These are phyloP conservation scores for Clavariopsis aquatica DNA, from an alignment of 495 filamentous ascomycete species.

Conservation along the genomic window DNA sequence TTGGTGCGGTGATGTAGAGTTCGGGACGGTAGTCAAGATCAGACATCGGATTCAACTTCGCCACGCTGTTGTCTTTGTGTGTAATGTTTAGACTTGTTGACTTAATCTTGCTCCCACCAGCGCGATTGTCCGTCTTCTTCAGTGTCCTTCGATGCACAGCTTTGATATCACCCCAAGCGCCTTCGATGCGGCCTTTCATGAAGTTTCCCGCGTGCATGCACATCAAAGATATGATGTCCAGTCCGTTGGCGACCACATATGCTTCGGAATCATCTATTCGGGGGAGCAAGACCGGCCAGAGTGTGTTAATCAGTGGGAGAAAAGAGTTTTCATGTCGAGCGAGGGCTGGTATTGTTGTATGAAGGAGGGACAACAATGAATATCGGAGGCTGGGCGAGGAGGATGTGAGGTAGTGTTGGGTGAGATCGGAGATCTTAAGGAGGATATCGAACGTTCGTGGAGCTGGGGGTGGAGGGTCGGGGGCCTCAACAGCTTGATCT, in stretches of 20 bases:
- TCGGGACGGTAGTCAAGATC: slow-evolving; percentile 2
- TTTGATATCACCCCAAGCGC: slow-evolving; percentile 63
- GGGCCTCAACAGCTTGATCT: slow-evolving; percentile 62
- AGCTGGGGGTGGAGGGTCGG: slow-evolving; percentile 43
- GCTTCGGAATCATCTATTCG: slow-evolving; percentile 74
- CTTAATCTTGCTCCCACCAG: background rate
- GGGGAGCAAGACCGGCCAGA: slow-evolving; percentile 78
- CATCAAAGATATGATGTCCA: slow-evolving; percentile 63
- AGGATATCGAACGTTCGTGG: slow-evolving; percentile 46
- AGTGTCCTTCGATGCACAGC: slow-evolving; percentile 9
- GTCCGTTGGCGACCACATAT: slow-evolving; percentile 70
- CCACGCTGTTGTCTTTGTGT: background rate
- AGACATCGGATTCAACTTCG: slow-evolving; percentile 11
- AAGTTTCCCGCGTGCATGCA: slow-evolving; percentile 76
- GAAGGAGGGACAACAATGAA: slow-evolving; percentile 70
- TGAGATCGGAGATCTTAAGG: slow-evolving; percentile 47
- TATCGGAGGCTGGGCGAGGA: slow-evolving; percentile 75
- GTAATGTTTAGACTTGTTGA: background rate
- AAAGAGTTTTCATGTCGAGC: slow-evolving; percentile 75
- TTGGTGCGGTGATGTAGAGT: slow-evolving; percentile 53
- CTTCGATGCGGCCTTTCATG: slow-evolving; percentile 66
- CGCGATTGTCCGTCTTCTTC: background rate
- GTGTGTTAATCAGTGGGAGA: slow-evolving; percentile 80
- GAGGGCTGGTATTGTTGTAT: slow-evolving; percentile 66
- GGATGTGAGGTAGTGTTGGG: slow-evolving; percentile 75